Conservation (phyloP, 1,284 basidiomycete genomes). For the Sanghuangporus weigelae region DNA sequence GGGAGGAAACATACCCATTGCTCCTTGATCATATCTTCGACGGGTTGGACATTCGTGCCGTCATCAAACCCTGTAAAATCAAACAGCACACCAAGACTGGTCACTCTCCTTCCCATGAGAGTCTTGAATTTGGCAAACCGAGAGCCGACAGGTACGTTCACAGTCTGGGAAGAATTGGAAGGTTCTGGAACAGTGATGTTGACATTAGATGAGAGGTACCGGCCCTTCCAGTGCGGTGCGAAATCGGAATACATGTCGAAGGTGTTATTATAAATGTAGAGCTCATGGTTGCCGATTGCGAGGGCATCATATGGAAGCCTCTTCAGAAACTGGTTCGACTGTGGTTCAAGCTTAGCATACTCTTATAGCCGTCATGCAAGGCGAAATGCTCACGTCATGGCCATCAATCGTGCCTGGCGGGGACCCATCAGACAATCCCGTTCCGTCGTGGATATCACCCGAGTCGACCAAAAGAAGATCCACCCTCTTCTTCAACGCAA, state of each 20-base stretch:
- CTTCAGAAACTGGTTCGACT: slow-evolving; percentile 70
- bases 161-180: slow-evolving; percentile 29
- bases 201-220: slow-evolving; percentile 80
- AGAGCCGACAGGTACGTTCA: slow-evolving; percentile 59
- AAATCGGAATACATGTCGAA: slow-evolving; percentile 77
- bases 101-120: slow-evolving; percentile 53
- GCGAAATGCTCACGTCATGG: slow-evolving; percentile 46
- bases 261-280: slow-evolving; percentile 75
- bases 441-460: slow-evolving; percentile 80
- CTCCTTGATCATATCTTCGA: slow-evolving; percentile 73
- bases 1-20: slow-evolving; percentile 41
- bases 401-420: slow-evolving; percentile 66
- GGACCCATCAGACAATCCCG: slow-evolving; percentile 69
- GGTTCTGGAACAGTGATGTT: slow-evolving; percentile 70
- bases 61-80: slow-evolving; percentile 62
- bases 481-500: slow-evolving; percentile 57
- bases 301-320: slow-evolving; percentile 79
- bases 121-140: slow-evolving; percentile 76
- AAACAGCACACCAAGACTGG: slow-evolving; percentile 77
- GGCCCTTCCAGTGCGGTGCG: slow-evolving; percentile 63
- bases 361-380: slow-evolving; percentile 9
- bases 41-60: slow-evolving; percentile 71
- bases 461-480: slow-evolving; percentile 70
- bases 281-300: slow-evolving; percentile 86
- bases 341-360: not conserved